These are phyloP conservation scores for Hymenoscyphus albidus DNA, from an alignment of 2,329 filamentous ascomycete genomes.

Conservation along the genomic window DNA sequence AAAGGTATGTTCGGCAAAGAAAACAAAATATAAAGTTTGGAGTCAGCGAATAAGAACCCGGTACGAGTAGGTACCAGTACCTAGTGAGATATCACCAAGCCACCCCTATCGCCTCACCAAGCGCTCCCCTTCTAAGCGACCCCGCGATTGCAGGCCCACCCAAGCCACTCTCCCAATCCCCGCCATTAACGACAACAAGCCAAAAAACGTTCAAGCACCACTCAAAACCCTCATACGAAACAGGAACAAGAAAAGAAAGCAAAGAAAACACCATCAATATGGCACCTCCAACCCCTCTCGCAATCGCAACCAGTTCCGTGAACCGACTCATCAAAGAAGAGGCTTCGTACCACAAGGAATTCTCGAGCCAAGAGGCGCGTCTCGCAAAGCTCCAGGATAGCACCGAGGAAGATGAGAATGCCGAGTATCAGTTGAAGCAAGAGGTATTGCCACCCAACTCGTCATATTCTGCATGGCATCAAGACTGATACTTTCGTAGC, in stretches of 20 bases:
- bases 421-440: slow-evolving; percentile 75
- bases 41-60: no score
- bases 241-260: background rate
- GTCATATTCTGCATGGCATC: background rate
- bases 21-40: no score
- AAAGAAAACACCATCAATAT: slow-evolving; percentile 44
- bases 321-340: slow-evolving; percentile 88
- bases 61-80: no score
- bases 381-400: slow-evolving; percentile 55
- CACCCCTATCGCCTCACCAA: no score
- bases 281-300: slow-evolving; percentile 71
- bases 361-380: slow-evolving; percentile 67
- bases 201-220: background rate
- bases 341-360: slow-evolving; percentile 82
- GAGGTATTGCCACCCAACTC: slow-evolving; percentile 56
- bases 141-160: no score
- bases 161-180: no score
- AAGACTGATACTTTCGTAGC: slow-evolving; percentile 18
- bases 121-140: no score
- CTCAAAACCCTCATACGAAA: background rate
- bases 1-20: no score
- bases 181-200: no score
- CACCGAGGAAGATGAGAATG: slow-evolving; percentile 64
- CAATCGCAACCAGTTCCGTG: slow-evolving; percentile 76
- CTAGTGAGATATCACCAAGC: no score